Evolutionary conservation across 1,139 yeast genomes (phyloP).

Genomic region (Saccharomyces uvarum): DNA sequence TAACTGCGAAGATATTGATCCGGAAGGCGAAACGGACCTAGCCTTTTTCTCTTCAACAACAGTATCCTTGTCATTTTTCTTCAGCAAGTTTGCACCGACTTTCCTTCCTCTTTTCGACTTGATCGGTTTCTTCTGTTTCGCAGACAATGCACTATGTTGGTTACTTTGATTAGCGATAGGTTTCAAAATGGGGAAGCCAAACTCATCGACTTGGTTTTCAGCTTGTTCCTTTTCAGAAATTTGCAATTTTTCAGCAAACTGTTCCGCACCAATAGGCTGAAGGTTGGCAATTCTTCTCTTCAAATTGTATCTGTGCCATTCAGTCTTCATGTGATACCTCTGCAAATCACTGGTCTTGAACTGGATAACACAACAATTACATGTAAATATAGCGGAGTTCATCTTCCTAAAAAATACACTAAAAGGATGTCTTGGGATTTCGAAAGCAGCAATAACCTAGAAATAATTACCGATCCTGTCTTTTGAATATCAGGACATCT

Average conservation of each 20-base stretch:
- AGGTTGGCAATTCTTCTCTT: conserved; percentile 85
- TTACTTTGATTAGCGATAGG: conserved; percentile 17
- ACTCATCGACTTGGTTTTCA: conserved; percentile 51
- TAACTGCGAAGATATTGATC: conserved; percentile 47
- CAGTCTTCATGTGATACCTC: conserved; percentile 86
- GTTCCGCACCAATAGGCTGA: conserved; percentile 70
- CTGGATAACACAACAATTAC: conserved; percentile 74
- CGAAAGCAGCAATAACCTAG: background rate
- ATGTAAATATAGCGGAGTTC: conserved; percentile 42
- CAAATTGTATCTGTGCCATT: conserved; percentile 89
- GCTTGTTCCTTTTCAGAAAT: conserved; percentile 35
- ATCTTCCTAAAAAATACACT: background rate
- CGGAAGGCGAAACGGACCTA: conserved; percentile 41
- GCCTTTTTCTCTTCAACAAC: background rate
- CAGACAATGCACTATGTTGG: conserved; percentile 13
- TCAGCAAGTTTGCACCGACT: background rate
- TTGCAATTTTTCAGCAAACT: conserved; percentile 69
- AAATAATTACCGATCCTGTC: background rate
- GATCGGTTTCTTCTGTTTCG: conserved; percentile 2
- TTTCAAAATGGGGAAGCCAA: conserved; percentile 45
- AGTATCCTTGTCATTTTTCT: background rate
- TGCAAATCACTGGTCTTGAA: conserved; percentile 75
- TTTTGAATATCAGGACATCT: background rate
- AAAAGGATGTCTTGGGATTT: background rate
- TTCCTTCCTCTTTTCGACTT: background rate